Base-by-base conservation (phyloP, 345 rosid species). In the Linum lewisii region DNA sequence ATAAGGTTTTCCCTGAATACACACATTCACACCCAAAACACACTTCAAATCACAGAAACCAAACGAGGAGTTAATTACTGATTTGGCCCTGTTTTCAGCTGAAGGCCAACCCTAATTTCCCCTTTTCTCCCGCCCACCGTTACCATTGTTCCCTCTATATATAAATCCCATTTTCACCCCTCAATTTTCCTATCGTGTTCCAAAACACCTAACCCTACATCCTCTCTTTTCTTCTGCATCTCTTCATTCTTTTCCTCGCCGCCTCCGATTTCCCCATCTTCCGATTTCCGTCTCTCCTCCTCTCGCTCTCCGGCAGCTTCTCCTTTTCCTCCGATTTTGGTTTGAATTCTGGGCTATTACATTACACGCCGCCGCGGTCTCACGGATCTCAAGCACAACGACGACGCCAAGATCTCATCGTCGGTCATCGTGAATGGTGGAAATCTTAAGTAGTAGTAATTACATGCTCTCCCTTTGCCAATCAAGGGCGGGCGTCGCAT, bases 381-480 rank as follows among this genome's bases (percentile, higher is more conserved):
- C 47, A 14, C 47, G 34, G 34, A 42, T 42, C 47, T 42, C 18
- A 16, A 42, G 15, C 47, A 42, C 47, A 42, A 42, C 8, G 24
- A 66, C 34, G 55, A 69, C 24, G n/a, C 34, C 13, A 34, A 56
- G 58, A 49, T 22, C 54, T n/a, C 22, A 6, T 37, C n/a, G 44
- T 61, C 44, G 47, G 54, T 66, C 52, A 51, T 85, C 79, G 92
- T 94, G 97, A 90, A 90, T 94, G 99, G 95, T 94, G 87, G 96
- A 90, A 84, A 82, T 73, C 77, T 75, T 66, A 73, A 73, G 68
- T 51, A 69, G 69, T 67, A 62, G 64, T 68, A 61, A 70, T 74
- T 84, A 71, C 82, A 77, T 77, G 97, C 97, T 85, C 95, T 79
- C 88, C 92, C 92, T 82, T 78, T 72, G 75, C 32, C 68, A 76